Conservation (phyloP, 768 basidiomycete species). For the Dictyophora rubrovolvata region DNA sequence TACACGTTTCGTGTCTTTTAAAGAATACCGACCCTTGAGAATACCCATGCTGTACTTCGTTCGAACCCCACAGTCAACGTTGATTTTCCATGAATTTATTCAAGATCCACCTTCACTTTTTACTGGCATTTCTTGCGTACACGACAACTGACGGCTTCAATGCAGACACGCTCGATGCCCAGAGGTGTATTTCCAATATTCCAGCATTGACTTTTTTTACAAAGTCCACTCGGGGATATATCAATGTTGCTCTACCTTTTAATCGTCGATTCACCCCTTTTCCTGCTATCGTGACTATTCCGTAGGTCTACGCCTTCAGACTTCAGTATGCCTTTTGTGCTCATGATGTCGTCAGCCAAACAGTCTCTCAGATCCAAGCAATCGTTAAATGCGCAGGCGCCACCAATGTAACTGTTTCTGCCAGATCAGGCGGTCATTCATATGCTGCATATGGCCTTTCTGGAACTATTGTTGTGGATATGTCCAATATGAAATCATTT, state of each 20-base stretch:
- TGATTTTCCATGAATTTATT: not conserved
- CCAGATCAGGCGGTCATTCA: slow-evolving; percentile 18
- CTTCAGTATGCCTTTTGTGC: not conserved
- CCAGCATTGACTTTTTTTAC: slow-evolving; percentile 3
- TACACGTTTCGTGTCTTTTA: too few species aligned
- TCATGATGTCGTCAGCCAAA: slow-evolving; percentile 1
- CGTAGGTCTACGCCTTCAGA: slow-evolving; percentile 4
- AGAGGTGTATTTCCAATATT: not conserved
- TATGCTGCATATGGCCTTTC: slow-evolving; percentile 17
- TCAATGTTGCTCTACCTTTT: slow-evolving; percentile 9
- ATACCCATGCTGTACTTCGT: too few species aligned
- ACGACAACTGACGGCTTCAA: not conserved
- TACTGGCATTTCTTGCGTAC: not conserved
- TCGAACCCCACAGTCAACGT: too few species aligned
- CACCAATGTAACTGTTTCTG: slow-evolving; percentile 8
- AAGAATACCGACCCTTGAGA: too few species aligned
- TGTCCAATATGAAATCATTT: slow-evolving; percentile 15
- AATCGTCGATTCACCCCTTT: slow-evolving; percentile 12
- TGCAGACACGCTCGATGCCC: not conserved
- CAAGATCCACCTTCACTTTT: not conserved
- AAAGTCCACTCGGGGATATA: slow-evolving; percentile 7
- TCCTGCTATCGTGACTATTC: slow-evolving; percentile 13
- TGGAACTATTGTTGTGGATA: slow-evolving; percentile 18
- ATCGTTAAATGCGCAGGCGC: slow-evolving; percentile 10
- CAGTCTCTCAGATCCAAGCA: slow-evolving; percentile 5